Evolutionary conservation across 768 basidiomycete species (phyloP).

Genomic region (Thelephora aurantiotincta): DNA sequence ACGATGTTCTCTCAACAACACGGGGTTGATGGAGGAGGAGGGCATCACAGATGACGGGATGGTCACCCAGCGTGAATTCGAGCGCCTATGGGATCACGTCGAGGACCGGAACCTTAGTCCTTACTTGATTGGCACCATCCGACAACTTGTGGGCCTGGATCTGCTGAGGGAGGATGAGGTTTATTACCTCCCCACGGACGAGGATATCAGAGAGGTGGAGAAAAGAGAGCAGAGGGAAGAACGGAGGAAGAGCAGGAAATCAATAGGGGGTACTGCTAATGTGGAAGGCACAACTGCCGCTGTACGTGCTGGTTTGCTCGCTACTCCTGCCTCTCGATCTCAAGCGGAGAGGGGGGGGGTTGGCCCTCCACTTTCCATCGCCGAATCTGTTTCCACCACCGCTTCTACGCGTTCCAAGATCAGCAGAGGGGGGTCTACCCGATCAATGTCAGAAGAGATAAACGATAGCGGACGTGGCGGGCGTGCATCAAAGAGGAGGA

Average conservation of each 20-base stretch:
- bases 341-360: neutral
- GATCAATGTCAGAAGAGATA: slow-evolving; percentile 11
- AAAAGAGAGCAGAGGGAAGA: slow-evolving; percentile 5
- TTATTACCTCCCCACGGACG: slow-evolving; percentile 41
- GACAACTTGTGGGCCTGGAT: slow-evolving; percentile 51
- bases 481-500: slow-evolving; percentile 14
- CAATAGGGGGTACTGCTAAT: neutral
- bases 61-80: slow-evolving; percentile 35
- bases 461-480: slow-evolving; percentile 15
- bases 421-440: neutral
- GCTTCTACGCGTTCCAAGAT: slow-evolving; percentile 7
- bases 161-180: slow-evolving; percentile 51
- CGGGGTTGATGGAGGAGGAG: slow-evolving; percentile 39
- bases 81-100: slow-evolving; percentile 30
- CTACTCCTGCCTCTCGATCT: neutral
- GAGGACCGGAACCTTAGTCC: slow-evolving; percentile 35
- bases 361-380: slow-evolving; percentile 5
- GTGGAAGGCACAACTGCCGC: neutral
- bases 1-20: slow-evolving; percentile 47
- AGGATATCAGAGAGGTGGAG: slow-evolving; percentile 20
- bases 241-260: slow-evolving; percentile 1
- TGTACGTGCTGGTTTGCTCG: neutral
- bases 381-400: slow-evolving; percentile 12
- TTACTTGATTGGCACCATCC: slow-evolving; percentile 40
- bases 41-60: slow-evolving; percentile 47